Conservation (phyloP, 1,284 basidiomycete species). For the Ustilago xerochloae region DNA sequence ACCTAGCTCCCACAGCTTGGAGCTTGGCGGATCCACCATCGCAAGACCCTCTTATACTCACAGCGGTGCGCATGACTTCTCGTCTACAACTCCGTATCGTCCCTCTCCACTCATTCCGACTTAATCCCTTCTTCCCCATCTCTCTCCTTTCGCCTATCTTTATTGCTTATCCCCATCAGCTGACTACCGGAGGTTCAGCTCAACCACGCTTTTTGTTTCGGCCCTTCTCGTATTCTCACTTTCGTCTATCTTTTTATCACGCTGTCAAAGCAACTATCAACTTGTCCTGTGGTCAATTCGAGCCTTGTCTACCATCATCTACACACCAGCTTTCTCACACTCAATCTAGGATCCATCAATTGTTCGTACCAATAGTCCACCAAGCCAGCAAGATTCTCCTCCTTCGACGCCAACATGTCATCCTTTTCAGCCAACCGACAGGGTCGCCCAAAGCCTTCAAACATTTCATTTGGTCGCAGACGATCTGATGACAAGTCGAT, state of each 20-base stretch:
- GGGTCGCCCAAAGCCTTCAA: conserved; percentile 30
- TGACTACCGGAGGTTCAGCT: neutral
- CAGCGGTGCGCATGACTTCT: no score
- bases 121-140: neutral
- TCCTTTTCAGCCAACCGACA: conserved; percentile 43
- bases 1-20: no score
- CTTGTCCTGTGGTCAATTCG: neutral
- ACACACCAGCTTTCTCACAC: neutral
- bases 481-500: conserved; percentile 36
- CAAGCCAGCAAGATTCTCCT: neutral
- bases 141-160: neutral
- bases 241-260: conserved; percentile 9
- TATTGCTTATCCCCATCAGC: neutral
- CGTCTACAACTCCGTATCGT: no score
- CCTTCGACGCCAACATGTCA: conserved; percentile 4
- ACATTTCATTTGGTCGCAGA: conserved; percentile 28
- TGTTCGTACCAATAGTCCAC: no score
- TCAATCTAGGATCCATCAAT: neutral
- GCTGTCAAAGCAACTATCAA: conserved; percentile 2
- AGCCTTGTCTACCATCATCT: neutral
- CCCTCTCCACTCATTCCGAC: no score
- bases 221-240: neutral
- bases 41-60: no score
- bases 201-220: conserved; percentile 10
- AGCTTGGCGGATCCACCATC: no score